Base-by-base conservation (phyloP, 371 early-diverging fungal genomes). In the Choanephora cucurbitarum region DNA sequence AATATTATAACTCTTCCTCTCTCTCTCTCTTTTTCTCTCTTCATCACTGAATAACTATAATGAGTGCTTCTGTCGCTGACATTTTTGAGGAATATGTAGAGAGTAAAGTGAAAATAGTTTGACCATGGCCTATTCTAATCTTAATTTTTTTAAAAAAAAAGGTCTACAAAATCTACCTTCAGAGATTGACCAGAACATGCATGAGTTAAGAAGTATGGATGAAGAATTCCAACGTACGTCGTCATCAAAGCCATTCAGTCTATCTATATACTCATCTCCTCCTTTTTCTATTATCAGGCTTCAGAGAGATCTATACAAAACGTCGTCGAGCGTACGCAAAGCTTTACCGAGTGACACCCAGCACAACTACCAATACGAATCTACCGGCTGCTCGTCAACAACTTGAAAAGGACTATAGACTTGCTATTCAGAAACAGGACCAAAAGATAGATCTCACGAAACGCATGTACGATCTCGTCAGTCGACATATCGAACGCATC, bases 161-260 rank as follows among this genome's bases (percentile, higher is more conserved):
- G 79, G 76, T 60, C 55, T 79, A 23, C 72, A 73, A 46, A 76
- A 74, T 44, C 57, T 79, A n/a, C 80, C 80, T 14, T 63, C 69
- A 42, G 80, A 79, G 53, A 74, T 79, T 44, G 76, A 79, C 49
- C 80, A 79, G 55, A 76, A 76, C 49, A 79, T 79, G 80, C 76
- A 72, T 47, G 80, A 79, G 37, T 57, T 79, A 24, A 72, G 80
- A 53, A 62, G 72, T 39, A 79, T 79, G 80, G 80, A 79, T 52
- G 80, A 79, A 57, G 77, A 79, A 50, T 76, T 76, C 49, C 80
- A 78, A 70, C 57, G 44, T 55, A 60, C 14, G 46, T 48, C 34
- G 42, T 44, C 45, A 58, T 14, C 13, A 32, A 23, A 43, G 40
- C 41, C 21, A 15, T 45, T 44, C 11, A 21, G n/a, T n/a, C n/a